A percentile compares a stretch with the other conserved stretches of the same genome.
phyloP scores from a whole-genome alignment of 1,284 basidiomycete species.

The Puccinia hordei region DNA sequence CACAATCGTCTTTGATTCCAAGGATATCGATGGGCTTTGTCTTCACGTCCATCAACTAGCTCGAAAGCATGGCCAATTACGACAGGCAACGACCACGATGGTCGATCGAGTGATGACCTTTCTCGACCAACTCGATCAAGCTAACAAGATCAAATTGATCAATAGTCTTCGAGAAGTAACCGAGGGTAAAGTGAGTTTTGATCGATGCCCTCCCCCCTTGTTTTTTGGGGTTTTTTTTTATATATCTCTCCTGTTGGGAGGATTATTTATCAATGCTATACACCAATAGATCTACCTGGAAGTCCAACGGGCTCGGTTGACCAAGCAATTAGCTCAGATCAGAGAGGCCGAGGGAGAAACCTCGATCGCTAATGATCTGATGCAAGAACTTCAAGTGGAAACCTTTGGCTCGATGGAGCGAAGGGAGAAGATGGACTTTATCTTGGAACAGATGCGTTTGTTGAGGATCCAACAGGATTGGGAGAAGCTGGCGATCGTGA shows the following conservation, averaged over 20 bases:
- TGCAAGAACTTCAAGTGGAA: conserved; percentile 95
- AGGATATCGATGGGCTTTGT: conserved; percentile 73
- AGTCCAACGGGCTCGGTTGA: conserved; percentile 91
- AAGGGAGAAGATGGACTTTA: conserved; percentile 96
- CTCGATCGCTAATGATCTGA: conserved; percentile 76
- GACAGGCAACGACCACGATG: conserved; percentile 83
- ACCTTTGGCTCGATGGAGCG: conserved; percentile 99
- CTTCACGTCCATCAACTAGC: conserved; percentile 72
- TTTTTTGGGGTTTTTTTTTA: too few species aligned
- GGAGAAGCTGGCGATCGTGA: conserved; percentile 85
- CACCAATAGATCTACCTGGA: conserved; percentile 86
- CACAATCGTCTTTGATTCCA: conserved; percentile 72
- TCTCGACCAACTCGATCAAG: conserved; percentile 72
- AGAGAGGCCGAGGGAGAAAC: conserved; percentile 74
- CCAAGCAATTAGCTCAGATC: conserved; percentile 76
- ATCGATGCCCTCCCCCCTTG: conserved; percentile 57
- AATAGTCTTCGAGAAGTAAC: conserved; percentile 88
- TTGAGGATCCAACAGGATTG: conserved; percentile 75
- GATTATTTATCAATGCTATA: too few species aligned
- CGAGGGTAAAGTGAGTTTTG: conserved; percentile 86
- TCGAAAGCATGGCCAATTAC: conserved; percentile 98
- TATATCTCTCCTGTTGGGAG: too few species aligned
- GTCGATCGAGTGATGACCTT: conserved; percentile 82
- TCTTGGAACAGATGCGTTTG: conserved; percentile 97
- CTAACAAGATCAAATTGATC: conserved; percentile 71